A percentile compares a stretch with the other conserved stretches of the same genome.
These are phyloP conservation scores for Nemania abortiva DNA, from an alignment of 2,329 filamentous ascomycete genomes.

Conservation along the genomic window DNA sequence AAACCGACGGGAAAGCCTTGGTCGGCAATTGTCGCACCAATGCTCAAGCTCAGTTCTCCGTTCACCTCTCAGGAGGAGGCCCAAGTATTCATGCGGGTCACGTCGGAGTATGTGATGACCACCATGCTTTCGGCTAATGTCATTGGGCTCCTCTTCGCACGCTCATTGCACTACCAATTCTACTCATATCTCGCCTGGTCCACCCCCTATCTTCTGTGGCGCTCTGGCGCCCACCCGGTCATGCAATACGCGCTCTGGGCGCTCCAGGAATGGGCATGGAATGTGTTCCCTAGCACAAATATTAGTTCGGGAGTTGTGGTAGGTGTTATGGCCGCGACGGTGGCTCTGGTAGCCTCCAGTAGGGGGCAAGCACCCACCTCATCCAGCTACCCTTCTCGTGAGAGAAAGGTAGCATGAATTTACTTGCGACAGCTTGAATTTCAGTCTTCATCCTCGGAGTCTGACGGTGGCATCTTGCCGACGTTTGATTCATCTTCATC, in stretches of 20 bases:
- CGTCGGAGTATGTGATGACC: constrained; percentile 79
- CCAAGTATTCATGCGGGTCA: constrained; percentile 69
- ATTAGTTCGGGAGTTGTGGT: constrained; percentile 74
- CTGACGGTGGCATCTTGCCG: constrained; percentile 86
- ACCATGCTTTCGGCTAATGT: constrained; percentile 80
- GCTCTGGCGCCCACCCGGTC: constrained; percentile 74
- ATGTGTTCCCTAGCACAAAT: constrained; percentile 84
- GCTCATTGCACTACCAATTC: constrained; percentile 95
- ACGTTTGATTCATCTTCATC: constrained; percentile 83
- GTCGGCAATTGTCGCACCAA: constrained; percentile 62
- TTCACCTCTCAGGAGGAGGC: constrained; percentile 66
- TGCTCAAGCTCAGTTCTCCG: constrained; percentile 59
- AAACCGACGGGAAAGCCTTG: constrained; percentile 72
- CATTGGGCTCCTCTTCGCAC: constrained; percentile 85
- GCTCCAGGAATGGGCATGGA: constrained; percentile 93
- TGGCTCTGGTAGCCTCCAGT: constrained; percentile 65
- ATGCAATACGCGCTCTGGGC: constrained; percentile 78
- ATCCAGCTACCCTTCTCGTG: constrained; percentile 26
- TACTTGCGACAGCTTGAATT: constrained; percentile 13
- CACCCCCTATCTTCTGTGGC: constrained; percentile 88
- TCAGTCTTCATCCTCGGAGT: constrained; percentile 76
- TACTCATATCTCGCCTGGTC: constrained; percentile 92
- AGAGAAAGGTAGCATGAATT: constrained; percentile 45
- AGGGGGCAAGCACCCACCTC: constrained; percentile 48
- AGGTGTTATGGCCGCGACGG: constrained; percentile 73